Conservation (phyloP, 164 flowering plant genomes). For the Macadamia tetraphylla region DNA sequence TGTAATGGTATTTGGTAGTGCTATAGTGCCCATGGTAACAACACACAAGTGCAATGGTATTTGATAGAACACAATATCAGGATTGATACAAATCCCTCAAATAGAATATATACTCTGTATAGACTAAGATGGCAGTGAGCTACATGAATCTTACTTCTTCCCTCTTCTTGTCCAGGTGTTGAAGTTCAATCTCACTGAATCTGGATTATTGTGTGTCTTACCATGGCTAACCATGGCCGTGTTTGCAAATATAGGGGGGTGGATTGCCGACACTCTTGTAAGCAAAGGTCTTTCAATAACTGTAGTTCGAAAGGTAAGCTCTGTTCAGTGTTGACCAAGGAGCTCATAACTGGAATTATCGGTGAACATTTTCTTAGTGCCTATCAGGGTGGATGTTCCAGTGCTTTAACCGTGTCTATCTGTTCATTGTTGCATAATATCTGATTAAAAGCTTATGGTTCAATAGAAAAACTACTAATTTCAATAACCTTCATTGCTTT, state of each 20-base stretch:
- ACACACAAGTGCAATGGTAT: not conserved
- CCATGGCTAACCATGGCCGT: conserved; percentile 99
- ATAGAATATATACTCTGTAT: not conserved
- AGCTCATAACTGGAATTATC: not conserved
- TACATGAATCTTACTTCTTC: not conserved
- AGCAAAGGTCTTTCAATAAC: conserved; percentile 92
- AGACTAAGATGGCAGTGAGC: not conserved
- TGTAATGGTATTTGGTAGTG: too few relatives aligned
- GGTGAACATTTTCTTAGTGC: not conserved
- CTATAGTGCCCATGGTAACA: too few relatives aligned
- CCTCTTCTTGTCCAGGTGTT: conserved; percentile 50
- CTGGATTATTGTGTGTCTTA: conserved; percentile 88
- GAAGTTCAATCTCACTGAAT: conserved; percentile 98
- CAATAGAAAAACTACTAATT: not conserved
- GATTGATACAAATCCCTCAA: not conserved
- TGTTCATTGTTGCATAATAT: not conserved
- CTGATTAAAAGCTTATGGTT: conserved; percentile 2
- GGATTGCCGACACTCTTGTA: conserved; percentile 96
- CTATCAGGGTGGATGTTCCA: not conserved
- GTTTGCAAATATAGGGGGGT: conserved; percentile 96
- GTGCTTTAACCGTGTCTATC: conserved; percentile 1
- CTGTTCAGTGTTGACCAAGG: not conserved
- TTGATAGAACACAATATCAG: not conserved
- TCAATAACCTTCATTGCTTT: not conserved
- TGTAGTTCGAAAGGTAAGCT: conserved; percentile 81